Conservation (phyloP, 495 filamentous ascomycete genomes). For the Xylaria palmicola region DNA sequence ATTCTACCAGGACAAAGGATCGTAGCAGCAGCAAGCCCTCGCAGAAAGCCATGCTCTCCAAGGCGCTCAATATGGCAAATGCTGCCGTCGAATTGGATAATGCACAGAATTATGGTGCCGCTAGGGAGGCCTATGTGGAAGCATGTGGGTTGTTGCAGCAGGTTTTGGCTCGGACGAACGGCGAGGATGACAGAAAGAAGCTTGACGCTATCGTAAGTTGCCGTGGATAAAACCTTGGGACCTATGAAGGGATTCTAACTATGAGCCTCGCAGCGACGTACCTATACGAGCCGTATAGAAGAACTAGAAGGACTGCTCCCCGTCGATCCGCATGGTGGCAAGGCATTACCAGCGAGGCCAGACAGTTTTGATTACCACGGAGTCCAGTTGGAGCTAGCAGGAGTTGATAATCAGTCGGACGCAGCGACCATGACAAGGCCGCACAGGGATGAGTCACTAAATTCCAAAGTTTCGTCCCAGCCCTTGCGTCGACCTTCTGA, state of each 20-base stretch:
- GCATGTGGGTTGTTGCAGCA: constrained; percentile 83
- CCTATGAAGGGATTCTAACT: constrained; percentile 7
- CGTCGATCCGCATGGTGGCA: constrained; percentile 56
- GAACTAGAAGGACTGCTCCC: constrained; percentile 74
- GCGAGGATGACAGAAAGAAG: constrained; percentile 82
- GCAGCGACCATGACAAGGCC: constrained; percentile 47
- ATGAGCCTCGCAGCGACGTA: constrained; percentile 61
- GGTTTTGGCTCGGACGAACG: constrained; percentile 80
- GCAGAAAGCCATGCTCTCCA: constrained; percentile 94
- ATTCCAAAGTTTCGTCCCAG: constrained; percentile 10
- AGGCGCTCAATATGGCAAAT: constrained; percentile 90
- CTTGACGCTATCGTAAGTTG: constrained; percentile 86
- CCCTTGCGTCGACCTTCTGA: constrained; percentile 10
- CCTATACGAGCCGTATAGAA: constrained; percentile 82
- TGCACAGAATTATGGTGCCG: constrained; percentile 89
- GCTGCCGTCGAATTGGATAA: constrained; percentile 93
- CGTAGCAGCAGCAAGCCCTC: constrained; percentile 49
- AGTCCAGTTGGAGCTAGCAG: constrained; percentile 49
- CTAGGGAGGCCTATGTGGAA: constrained; percentile 88
- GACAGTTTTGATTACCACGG: constrained; percentile 64
- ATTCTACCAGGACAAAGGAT: constrained; percentile 34
- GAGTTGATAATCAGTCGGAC: constrained; percentile 49
- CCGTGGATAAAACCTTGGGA: neutral
- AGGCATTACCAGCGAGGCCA: constrained; percentile 76
- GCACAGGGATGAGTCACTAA: constrained; percentile 31